Conservation (phyloP, 495 filamentous ascomycete species). For the Lentithecium fluviatile region DNA sequence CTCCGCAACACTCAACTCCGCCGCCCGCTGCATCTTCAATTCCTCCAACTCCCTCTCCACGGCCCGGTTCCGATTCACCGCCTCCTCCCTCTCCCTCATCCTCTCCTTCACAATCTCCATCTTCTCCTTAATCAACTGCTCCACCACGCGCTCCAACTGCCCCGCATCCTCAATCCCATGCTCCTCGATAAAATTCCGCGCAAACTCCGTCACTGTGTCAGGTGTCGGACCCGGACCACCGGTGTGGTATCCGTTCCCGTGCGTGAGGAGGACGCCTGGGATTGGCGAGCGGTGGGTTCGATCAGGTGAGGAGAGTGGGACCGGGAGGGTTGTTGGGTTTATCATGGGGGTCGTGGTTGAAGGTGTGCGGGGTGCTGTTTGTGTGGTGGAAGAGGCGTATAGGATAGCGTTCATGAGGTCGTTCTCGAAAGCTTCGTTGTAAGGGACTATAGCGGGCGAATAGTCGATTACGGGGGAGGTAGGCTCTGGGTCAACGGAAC, state of each 20-base stretch:
- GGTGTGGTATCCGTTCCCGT: slow-evolving; percentile 40
- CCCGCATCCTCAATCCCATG: slow-evolving; percentile 38
- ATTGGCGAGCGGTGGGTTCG: slow-evolving; percentile 40
- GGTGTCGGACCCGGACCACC: slow-evolving; percentile 42
- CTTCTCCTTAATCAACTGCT: slow-evolving; percentile 36
- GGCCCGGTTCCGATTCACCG: slow-evolving; percentile 30
- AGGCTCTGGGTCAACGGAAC: slow-evolving; percentile 16
- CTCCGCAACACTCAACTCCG: slow-evolving; percentile 27
- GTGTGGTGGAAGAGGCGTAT: slow-evolving; percentile 14
- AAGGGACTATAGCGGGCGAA: slow-evolving; percentile 28
- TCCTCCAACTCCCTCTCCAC: slow-evolving; percentile 22
- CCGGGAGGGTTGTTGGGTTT: slow-evolving; percentile 37
- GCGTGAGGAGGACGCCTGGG: slow-evolving; percentile 42
- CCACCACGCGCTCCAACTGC: slow-evolving; percentile 40
- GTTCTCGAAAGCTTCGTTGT: slow-evolving; percentile 43
- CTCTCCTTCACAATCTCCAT: slow-evolving; percentile 36
- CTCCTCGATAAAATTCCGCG: slow-evolving; percentile 40
- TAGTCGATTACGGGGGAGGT: slow-evolving; percentile 23
- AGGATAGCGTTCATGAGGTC: slow-evolving; percentile 39
- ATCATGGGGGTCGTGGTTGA: slow-evolving; percentile 25
- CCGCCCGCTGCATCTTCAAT: slow-evolving; percentile 29
- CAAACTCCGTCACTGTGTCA: slow-evolving; percentile 31
- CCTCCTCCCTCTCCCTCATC: slow-evolving; percentile 41
- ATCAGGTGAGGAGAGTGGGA: slow-evolving; percentile 40
- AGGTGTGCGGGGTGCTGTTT: slow-evolving; percentile 11